Conservation (phyloP, 1,284 basidiomycete species). For the Microbotryum saponariae region DNA sequence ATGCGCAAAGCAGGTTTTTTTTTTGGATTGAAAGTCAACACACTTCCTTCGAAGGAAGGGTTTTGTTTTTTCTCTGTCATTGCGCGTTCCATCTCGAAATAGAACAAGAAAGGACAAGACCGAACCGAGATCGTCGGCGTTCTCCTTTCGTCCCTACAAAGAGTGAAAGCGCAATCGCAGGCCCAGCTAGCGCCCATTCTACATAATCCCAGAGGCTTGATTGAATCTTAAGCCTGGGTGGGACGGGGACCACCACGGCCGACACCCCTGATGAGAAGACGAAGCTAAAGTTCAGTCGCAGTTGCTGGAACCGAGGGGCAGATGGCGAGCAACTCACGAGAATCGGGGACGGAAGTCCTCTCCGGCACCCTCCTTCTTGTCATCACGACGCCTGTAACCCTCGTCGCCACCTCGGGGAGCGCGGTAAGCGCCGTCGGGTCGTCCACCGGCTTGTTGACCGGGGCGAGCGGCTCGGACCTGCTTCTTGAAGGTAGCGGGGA, state of each 20-base stretch:
- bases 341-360: constrained; percentile 36
- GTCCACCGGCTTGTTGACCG: constrained; percentile 38
- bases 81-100: no score
- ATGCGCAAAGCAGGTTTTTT: no score
- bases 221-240: constrained; percentile 24
- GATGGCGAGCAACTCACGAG: constrained; percentile 16
- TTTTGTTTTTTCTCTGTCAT: no score
- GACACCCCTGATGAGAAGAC: constrained; percentile 63
- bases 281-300: neutral
- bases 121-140: no score
- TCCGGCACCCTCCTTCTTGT: constrained; percentile 37
- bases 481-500: constrained; percentile 92
- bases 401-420: constrained; percentile 61
- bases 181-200: no score
- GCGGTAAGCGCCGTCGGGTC: constrained; percentile 65
- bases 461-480: constrained; percentile 67
- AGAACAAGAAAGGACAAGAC: no score
- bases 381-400: constrained; percentile 63
- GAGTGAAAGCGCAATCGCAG: no score
- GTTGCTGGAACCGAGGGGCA: neutral
- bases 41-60: no score
- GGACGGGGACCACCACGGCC: constrained; percentile 69
- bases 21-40: no score
- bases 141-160: no score
- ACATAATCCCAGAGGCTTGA: no score